Base-by-base conservation (phyloP, 306 rosid species). In the Lathyrus oleraceus region DNA sequence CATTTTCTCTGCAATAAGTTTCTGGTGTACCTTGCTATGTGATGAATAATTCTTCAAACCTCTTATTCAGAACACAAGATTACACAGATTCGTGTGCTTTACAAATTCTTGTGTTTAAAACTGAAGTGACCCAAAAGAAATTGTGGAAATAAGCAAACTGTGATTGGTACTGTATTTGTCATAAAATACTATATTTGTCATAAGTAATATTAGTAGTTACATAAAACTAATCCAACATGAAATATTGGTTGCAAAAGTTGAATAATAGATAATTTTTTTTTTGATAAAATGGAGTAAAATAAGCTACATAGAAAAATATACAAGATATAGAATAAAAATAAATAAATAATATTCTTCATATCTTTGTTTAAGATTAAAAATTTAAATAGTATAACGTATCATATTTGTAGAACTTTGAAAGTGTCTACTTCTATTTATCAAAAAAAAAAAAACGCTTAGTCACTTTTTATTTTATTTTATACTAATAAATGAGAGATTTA, bases 1-100 rank as follows among this genome's bases (percentile, higher is more conserved):
- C 20, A 10, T 76, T 72, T 52, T 61, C 66, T 48, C 30, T 69
- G 75, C 51, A 82, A 74, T 76, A 83, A 84, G 68, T 30, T 66
- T 32, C 48, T 1, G 65, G 56, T 67, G 67, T 73, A 69, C 57
- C 57, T 67, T 82, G 78, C 16, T 80, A 67, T 61, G 19, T 65
- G 63, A 44, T 32, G 75, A 67, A 63, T 54, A 49, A 19, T 64
- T 54, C 44, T 74, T 73, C 25, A 44, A 19, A 14, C 36, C 58
- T 42, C 59, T 72, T 40, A 67, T 48, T 77, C 54, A 44, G 35
- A 44, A 51, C 56, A 42, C 66, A 36, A 28, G 65, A 63, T 70
- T 47, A 16, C 42, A 54, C 17, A 45, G 25, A 64, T 74, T 60
- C 13, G 14, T 42, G 56, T 52, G 32, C 49, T 48, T 67, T 51